Evolutionary conservation across 2,329 filamentous ascomycete genomes (phyloP).

Genomic region (Aureobasidium sp.): DNA sequence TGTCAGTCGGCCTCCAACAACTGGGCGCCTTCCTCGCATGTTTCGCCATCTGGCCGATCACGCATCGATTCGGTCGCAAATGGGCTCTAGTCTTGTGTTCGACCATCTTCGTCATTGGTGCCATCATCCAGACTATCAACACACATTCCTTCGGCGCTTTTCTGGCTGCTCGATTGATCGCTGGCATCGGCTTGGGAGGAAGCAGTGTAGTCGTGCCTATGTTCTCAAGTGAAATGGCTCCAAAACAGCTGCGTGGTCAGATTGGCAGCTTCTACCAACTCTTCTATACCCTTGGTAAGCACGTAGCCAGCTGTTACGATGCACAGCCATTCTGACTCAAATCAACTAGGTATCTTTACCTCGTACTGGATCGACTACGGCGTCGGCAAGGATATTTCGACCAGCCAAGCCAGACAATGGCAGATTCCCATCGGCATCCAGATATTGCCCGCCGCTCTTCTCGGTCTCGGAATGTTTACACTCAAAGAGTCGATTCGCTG

Average conservation of each 20-base stretch:
- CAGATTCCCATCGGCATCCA: conserved; percentile 48
- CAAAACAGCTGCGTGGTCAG: conserved; percentile 38
- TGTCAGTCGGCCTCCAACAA: conserved; percentile 44
- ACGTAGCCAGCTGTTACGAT: too few species aligned
- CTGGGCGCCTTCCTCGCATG: conserved; percentile 46
- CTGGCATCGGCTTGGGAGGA: conserved; percentile 41
- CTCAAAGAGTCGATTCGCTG: conserved; percentile 43
- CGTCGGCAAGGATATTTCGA: conserved; percentile 28
- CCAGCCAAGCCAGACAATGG: conserved; percentile 38
- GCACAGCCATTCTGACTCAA: neutral
- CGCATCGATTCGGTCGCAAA: conserved; percentile 38
- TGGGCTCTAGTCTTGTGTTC: conserved; percentile 38
- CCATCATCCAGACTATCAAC: conserved; percentile 40
- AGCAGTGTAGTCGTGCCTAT: conserved; percentile 37
- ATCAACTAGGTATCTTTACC: conserved; percentile 32
- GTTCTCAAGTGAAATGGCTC: conserved; percentile 34
- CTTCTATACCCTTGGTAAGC: conserved; percentile 38
- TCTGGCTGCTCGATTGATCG: conserved; percentile 40
- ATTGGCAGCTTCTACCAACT: conserved; percentile 46
- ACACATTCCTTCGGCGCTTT: conserved; percentile 36
- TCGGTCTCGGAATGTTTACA: conserved; percentile 41
- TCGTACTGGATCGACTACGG: conserved; percentile 49
- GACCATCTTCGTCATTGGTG: conserved; percentile 31
- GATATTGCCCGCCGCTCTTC: conserved; percentile 38
- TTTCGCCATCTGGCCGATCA: conserved; percentile 41